These are phyloP conservation scores for Cutaneotrichosporon dermatis DNA, from an alignment of 1,284 basidiomycete species.

Conservation along the genomic window DNA sequence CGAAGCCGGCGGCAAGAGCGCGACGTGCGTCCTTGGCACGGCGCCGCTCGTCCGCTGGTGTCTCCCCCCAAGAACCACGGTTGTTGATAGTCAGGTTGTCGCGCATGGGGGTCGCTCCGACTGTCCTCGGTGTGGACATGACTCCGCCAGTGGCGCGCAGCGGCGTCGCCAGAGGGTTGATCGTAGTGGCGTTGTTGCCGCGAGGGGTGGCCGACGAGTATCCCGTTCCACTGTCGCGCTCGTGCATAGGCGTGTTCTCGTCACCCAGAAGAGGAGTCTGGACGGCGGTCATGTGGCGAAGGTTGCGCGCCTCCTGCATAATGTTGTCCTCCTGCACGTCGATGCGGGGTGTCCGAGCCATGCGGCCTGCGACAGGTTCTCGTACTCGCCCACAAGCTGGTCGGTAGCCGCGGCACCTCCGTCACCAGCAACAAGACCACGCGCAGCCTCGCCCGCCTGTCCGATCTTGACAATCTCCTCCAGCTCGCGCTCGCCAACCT, in stretches of 20 bases:
- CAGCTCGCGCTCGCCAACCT: constrained; percentile 91
- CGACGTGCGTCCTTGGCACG: constrained; percentile 63
- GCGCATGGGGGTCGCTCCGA: constrained; percentile 65
- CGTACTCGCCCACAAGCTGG: constrained; percentile 84
- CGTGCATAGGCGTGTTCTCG: constrained; percentile 88
- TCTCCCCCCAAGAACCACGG: constrained; percentile 58
- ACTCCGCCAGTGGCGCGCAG: constrained; percentile 52
- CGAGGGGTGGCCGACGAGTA: constrained; percentile 87
- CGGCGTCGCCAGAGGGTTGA: constrained; percentile 91
- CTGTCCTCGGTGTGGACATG: constrained; percentile 61
- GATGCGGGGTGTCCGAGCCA: constrained; percentile 87
- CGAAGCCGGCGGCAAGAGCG: constrained; percentile 75
- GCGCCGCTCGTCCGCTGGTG: constrained; percentile 68
- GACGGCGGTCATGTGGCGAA: constrained; percentile 82
- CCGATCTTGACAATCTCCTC: constrained; percentile 99
- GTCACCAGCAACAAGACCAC: constrained; percentile 65
- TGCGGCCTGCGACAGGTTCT: constrained; percentile 80
- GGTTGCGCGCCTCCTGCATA: constrained; percentile 88
- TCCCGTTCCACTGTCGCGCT: constrained; percentile 62
- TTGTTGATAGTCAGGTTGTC: constrained; percentile 87
- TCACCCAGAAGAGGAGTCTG: constrained; percentile 96
- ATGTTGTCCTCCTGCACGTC: constrained; percentile 80
- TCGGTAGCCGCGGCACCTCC: constrained; percentile 69
- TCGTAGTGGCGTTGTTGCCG: constrained; percentile 82
- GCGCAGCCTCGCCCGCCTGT: constrained; percentile 80